Conservation (phyloP, 148 eudicot genomes). For the Vaccinium myrtillus region DNA sequence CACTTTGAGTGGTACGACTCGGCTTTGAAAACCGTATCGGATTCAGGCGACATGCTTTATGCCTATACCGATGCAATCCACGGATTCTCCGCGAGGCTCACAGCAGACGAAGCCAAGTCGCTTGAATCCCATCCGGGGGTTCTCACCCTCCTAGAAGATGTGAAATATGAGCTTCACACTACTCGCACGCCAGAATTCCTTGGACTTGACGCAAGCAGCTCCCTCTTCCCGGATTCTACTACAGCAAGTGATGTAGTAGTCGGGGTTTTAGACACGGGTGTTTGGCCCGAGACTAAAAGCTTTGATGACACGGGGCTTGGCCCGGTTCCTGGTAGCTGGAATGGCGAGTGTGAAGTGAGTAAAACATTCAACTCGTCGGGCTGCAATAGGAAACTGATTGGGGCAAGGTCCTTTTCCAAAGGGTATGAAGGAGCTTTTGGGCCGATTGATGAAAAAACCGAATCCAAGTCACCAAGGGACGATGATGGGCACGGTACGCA, state of each 20-base stretch:
- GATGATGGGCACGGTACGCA: constrained; percentile 96
- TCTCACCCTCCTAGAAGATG: constrained; percentile 53
- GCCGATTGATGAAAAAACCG: constrained; percentile 51
- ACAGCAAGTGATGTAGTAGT: constrained; percentile 50
- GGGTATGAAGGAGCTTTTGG: constrained; percentile 73
- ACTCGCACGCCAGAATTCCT: constrained; percentile 79
- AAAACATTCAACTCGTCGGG: constrained; percentile 44
- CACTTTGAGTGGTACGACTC: constrained; percentile 72
- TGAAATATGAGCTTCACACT: constrained; percentile 66
- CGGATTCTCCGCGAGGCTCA: constrained; percentile 70
- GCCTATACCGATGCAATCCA: constrained; percentile 59
- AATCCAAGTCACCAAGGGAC: constrained; percentile 78
- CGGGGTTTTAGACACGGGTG: constrained; percentile 82
- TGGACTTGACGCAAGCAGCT: constrained; percentile 44
- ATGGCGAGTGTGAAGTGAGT: constrained; percentile 65
- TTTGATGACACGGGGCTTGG: constrained; percentile 66
- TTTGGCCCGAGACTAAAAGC: constrained; percentile 77
- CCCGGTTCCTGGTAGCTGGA: constrained; percentile 68
- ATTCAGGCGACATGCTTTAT: constrained; percentile 59
- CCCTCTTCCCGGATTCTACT: constrained; percentile 36
- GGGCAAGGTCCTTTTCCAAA: constrained; percentile 69
- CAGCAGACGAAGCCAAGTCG: constrained; percentile 48
- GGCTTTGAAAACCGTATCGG: constrained; percentile 49
- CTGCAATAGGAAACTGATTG: constrained; percentile 75
- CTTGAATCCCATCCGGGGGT: constrained; percentile 53